phyloP scores from a whole-genome alignment of 352 stramenopile species.

The Globisporangium parvum region DNA sequence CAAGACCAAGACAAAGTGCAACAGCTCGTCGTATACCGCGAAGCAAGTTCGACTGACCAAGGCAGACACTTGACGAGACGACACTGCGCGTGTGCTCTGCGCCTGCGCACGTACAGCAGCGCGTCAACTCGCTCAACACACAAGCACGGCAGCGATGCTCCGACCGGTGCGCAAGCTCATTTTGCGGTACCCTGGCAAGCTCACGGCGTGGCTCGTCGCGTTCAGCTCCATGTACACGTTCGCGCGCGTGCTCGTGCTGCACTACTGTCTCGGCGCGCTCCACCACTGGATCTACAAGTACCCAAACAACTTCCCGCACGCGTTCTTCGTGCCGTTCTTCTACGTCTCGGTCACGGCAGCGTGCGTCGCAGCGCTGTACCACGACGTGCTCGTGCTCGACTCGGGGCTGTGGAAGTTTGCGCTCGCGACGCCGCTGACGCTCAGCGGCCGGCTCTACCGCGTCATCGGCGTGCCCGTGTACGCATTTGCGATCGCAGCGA shows the following conservation, averaged over 20 bases:
- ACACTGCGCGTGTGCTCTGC: too few relatives aligned
- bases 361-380: slow-evolving; percentile 33
- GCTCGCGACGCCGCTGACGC: slow-evolving; percentile 54
- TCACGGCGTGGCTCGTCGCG: slow-evolving; percentile 39
- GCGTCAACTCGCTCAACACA: background rate
- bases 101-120: background rate
- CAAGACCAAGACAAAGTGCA: background rate
- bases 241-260: slow-evolving; percentile 55
- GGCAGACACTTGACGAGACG: too few relatives aligned
- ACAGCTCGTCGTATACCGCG: background rate
- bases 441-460: slow-evolving; percentile 39
- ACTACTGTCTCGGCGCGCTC: slow-evolving; percentile 36
- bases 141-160: slow-evolving; percentile 6
- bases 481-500: slow-evolving; percentile 41
- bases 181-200: slow-evolving; percentile 52
- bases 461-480: slow-evolving; percentile 66
- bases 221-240: slow-evolving; percentile 64
- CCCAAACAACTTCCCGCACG: slow-evolving; percentile 48
- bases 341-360: slow-evolving; percentile 30
- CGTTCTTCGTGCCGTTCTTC: slow-evolving; percentile 51
- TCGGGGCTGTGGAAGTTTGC: slow-evolving; percentile 54
- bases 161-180: slow-evolving; percentile 43
- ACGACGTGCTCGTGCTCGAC: slow-evolving; percentile 27
- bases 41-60: too few relatives aligned
- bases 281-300: slow-evolving; percentile 49